These are phyloP conservation scores for Populus tomentosa DNA, from an alignment of 441 rosid species.

Conservation along the genomic window DNA sequence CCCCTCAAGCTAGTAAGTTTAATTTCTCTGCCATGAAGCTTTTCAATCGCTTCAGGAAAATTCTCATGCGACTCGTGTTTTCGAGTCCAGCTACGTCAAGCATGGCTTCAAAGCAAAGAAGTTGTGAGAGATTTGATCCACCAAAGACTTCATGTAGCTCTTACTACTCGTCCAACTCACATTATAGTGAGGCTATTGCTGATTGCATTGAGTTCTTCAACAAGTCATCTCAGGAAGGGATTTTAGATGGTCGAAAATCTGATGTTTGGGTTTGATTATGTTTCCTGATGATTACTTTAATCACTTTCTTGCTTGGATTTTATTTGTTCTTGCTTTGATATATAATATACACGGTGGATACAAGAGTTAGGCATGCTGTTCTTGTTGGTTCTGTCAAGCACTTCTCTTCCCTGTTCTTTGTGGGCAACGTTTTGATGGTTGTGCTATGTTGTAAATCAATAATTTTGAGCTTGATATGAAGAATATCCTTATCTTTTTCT, in stretches of 20 bases:
- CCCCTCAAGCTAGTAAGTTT: slow-evolving; percentile 8
- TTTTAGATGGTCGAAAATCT: slow-evolving; percentile 40
- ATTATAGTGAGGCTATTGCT: slow-evolving; percentile 75
- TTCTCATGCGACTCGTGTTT: slow-evolving; percentile 55
- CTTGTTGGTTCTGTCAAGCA: neutral
- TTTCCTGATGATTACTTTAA: neutral
- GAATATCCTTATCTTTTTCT: neutral
- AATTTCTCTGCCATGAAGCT: slow-evolving; percentile 67
- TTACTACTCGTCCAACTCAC: slow-evolving; percentile 77
- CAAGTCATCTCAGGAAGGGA: slow-evolving; percentile 63
- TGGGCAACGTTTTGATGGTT: neutral
- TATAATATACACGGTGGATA: neutral
- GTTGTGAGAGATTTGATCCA: slow-evolving; percentile 58
- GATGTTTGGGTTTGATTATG: slow-evolving; percentile 35
- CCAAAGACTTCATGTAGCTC: slow-evolving; percentile 93
- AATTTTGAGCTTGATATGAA: neutral
- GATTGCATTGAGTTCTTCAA: slow-evolving; percentile 96
- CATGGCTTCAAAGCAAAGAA: slow-evolving; percentile 17
- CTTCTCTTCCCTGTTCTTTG: neutral
- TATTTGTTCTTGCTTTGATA: neutral
- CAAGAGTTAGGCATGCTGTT: neutral
- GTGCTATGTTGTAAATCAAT: neutral
- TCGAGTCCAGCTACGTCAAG: slow-evolving; percentile 7
- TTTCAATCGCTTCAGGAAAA: slow-evolving; percentile 58
- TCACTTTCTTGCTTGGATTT: neutral